These are phyloP conservation scores for Agaricus subrufescens DNA, from an alignment of 768 basidiomycete genomes.

Conservation along the genomic window DNA sequence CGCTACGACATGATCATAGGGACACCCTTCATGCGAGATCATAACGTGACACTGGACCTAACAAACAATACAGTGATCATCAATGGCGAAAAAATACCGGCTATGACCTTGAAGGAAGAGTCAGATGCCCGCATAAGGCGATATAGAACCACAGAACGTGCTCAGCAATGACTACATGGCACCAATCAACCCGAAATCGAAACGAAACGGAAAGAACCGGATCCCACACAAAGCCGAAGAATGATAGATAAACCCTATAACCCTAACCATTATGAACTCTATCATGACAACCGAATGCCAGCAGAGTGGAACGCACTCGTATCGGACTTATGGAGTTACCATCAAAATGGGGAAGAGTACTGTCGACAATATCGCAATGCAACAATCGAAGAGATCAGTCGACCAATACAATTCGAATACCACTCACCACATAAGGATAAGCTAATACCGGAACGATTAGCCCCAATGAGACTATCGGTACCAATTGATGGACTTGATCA, in stretches of 20 bases:
- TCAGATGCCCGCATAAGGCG: not conserved
- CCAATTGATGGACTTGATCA: not conserved
- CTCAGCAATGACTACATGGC: too few relatives aligned
- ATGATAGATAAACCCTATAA: not conserved
- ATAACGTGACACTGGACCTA: slow-evolving; percentile 22
- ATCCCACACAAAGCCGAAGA: not conserved
- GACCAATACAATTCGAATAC: not conserved
- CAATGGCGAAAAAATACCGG: slow-evolving; percentile 2
- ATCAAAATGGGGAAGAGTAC: not conserved
- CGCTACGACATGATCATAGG: slow-evolving; percentile 31
- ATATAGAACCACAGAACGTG: not conserved
- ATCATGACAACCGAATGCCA: slow-evolving; percentile 16
- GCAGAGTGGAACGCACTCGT: slow-evolving; percentile 17
- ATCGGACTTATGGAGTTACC: not conserved
- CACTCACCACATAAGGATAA: too few relatives aligned
- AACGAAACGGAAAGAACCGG: too few relatives aligned
- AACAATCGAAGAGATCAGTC: not conserved
- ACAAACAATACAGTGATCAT: slow-evolving; percentile 10
- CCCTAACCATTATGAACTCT: slow-evolving; percentile 7
- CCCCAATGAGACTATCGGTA: too few relatives aligned
- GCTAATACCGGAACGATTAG: not conserved
- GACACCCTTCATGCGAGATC: slow-evolving; percentile 24
- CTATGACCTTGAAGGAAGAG: not conserved
- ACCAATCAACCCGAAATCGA: too few relatives aligned
- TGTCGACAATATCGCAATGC: not conserved